Conservation (phyloP, 345 rosid species). For the thale cress (Arabidopsis thaliana) region TAIR10.1 NC_003076.8:5728001-5728500, state of each 20-base stretch:
- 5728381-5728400: constrained; percentile 57
- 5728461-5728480: constrained; percentile 64
- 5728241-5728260: constrained; percentile 64
- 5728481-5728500: constrained; percentile 78
- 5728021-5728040: constrained; percentile 84
- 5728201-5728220: constrained; percentile 48
- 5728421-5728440: constrained; percentile 64
- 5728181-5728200: constrained; percentile 33
- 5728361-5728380: constrained; percentile 5
- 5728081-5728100: constrained; percentile 64
- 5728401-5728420: constrained; percentile 64
- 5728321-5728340: neutral
- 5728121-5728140: neutral
- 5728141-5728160: neutral
- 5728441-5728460: constrained; percentile 76
- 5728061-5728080: constrained; percentile 64
- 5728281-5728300: constrained; percentile 64
- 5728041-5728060: constrained; percentile 81
- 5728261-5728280: constrained; percentile 59
- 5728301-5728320: neutral
- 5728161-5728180: neutral
- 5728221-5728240: constrained; percentile 54
- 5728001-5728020: constrained; percentile 71
- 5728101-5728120: constrained; percentile 53
- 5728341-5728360: neutral